phyloP scores from a whole-genome alignment of 2,329 filamentous ascomycete genomes.

The Corynespora cassiicola region DNA sequence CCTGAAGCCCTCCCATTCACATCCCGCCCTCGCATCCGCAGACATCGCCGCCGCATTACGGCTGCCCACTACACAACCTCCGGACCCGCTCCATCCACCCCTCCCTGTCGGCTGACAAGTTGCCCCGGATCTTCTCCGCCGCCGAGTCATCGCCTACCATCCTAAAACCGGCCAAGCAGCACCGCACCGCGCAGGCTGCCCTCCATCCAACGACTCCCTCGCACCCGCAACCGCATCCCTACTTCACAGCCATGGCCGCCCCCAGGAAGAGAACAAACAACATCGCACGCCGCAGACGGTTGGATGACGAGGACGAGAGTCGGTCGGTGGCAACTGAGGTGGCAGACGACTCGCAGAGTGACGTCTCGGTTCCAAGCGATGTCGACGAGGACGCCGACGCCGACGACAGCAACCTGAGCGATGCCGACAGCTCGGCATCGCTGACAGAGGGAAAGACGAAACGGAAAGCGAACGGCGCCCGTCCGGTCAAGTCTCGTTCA shows the following conservation, averaged over 20 bases:
- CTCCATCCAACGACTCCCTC: slow-evolving; percentile 18
- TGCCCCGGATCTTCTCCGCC: slow-evolving; percentile 27
- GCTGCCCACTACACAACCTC: slow-evolving; percentile 29
- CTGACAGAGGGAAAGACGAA: slow-evolving; percentile 44
- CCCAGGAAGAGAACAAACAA: slow-evolving; percentile 42
- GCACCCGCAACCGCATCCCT: slow-evolving; percentile 14
- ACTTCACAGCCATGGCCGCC: slow-evolving; percentile 40
- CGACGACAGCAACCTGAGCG: slow-evolving; percentile 65
- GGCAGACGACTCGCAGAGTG: slow-evolving; percentile 69
- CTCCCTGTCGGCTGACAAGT: slow-evolving; percentile 17
- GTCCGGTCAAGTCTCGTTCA: slow-evolving; percentile 37
- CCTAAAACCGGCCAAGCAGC: slow-evolving; percentile 25
- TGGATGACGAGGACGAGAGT: slow-evolving; percentile 48
- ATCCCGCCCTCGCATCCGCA: slow-evolving; percentile 18
- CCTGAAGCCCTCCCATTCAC: slow-evolving; percentile 26
- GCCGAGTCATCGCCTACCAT: slow-evolving; percentile 19
- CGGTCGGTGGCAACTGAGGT: slow-evolving; percentile 55
- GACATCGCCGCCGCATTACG: slow-evolving; percentile 32
- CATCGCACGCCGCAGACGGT: slow-evolving; percentile 45
- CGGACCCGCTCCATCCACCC: slow-evolving; percentile 20
- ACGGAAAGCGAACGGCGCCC: slow-evolving; percentile 44
- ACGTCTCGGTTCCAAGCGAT: slow-evolving; percentile 64
- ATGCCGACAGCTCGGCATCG: slow-evolving; percentile 51
- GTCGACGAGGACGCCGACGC: slow-evolving; percentile 64
- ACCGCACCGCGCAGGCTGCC: slow-evolving; percentile 23